These are phyloP conservation scores for Xylaria sp. DNA, from an alignment of 2,329 filamentous ascomycete species.

Conservation along the genomic window DNA sequence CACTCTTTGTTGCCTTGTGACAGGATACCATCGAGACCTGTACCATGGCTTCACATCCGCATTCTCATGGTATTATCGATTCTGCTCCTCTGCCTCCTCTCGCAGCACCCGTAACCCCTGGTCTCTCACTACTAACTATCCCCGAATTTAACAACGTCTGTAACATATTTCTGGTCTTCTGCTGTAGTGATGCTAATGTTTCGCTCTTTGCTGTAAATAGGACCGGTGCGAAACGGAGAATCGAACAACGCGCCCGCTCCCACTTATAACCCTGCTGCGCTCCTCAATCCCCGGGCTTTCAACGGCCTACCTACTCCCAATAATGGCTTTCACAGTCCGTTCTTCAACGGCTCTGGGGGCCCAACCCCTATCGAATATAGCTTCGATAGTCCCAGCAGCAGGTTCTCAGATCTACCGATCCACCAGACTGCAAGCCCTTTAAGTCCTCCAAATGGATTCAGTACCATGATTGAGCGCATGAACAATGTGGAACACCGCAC, in stretches of 20 bases:
- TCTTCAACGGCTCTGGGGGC: conserved; percentile 46
- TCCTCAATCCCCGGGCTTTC: conserved; percentile 57
- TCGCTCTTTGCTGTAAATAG: conserved; percentile 38
- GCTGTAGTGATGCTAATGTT: conserved; percentile 22
- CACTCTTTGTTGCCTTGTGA: conserved; percentile 32
- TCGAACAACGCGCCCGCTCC: conserved; percentile 38
- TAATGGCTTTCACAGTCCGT: conserved; percentile 39
- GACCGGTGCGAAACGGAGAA: conserved; percentile 44
- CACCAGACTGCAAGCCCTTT: conserved; percentile 15
- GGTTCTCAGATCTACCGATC: conserved; percentile 35
- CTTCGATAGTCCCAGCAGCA: conserved; percentile 49
- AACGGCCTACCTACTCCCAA: conserved; percentile 34
- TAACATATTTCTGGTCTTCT: background rate
- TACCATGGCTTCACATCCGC: conserved; percentile 35
- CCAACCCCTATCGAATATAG: conserved; percentile 57
- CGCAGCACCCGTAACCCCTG: background rate
- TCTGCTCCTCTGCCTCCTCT: conserved; percentile 14
- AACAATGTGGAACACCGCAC: conserved; percentile 78
- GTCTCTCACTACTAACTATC: background rate
- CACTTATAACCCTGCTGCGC: conserved; percentile 55
- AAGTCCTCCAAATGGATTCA: conserved; percentile 56
- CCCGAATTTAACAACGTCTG: background rate
- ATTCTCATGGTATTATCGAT: conserved; percentile 31
- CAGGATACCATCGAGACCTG: conserved; percentile 11
- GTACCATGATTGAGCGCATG: conserved; percentile 77